Evolutionary conservation across 371 early-diverging fungal genomes (phyloP).

Genomic region (Apophysomyces variabilis): DNA sequence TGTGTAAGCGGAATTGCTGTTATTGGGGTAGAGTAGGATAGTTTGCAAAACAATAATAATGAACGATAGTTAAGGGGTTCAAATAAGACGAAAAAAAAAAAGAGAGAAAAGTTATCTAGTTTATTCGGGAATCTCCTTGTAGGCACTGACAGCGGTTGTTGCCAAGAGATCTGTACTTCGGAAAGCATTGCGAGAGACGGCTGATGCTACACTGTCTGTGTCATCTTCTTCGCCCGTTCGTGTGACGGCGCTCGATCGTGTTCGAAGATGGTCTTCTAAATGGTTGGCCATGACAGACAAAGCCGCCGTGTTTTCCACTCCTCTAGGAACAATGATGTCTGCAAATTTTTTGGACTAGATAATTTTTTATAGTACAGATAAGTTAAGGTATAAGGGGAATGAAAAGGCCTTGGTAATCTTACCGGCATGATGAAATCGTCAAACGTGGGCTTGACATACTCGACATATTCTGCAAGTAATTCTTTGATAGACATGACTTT

Average conservation of each 20-base stretch:
- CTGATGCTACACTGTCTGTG: conserved; percentile 1
- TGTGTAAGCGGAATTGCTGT: no score
- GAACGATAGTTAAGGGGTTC: neutral
- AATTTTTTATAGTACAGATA: no score
- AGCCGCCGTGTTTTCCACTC: conserved; percentile 75
- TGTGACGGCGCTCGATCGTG: conserved; percentile 8
- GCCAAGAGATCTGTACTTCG: conserved; percentile 31
- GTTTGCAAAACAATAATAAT: no score
- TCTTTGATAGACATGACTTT: conserved; percentile 49
- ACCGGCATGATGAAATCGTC: conserved; percentile 86
- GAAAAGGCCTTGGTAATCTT: no score
- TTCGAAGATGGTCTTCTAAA: conserved; percentile 57
- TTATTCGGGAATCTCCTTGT: conserved; percentile 48
- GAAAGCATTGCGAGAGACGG: conserved; percentile 18
- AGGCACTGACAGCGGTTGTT: conserved; percentile 33
- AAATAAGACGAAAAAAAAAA: neutral
- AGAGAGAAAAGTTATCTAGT: neutral
- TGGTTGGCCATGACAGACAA: conserved; percentile 73
- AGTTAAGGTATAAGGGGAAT: no score
- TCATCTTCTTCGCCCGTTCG: conserved; percentile 1
- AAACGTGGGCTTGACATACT: conserved; percentile 84
- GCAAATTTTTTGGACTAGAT: conserved; percentile 79
- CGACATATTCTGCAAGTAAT: conserved; percentile 71
- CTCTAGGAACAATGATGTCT: conserved; percentile 88
- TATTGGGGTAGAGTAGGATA: no score